These are phyloP conservation scores for Cichorium intybus DNA, from an alignment of 140 eudicot genomes.

Conservation along the genomic window DNA sequence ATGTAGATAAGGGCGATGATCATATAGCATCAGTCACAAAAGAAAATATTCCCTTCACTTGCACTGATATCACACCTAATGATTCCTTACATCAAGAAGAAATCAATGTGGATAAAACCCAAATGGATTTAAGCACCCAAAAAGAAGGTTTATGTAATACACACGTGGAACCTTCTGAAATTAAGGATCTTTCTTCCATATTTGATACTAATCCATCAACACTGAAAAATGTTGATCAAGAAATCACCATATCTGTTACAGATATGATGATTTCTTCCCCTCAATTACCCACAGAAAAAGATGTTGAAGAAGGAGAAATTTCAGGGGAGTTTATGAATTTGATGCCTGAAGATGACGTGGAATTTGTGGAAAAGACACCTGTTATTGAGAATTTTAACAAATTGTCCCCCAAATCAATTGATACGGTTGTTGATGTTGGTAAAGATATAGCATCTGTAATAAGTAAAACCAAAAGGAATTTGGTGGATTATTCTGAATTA, in stretches of 20 bases:
- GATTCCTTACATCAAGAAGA: constrained; percentile 23
- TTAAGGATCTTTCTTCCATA: constrained; percentile 13
- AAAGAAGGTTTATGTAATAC: constrained; percentile 13
- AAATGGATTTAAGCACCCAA: constrained; percentile 19
- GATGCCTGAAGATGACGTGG: constrained; percentile 27
- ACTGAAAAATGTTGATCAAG: no score
- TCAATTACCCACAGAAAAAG: constrained; percentile 30
- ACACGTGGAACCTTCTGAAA: constrained; percentile 19
- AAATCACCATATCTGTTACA: no score
- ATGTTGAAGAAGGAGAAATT: constrained; percentile 65
- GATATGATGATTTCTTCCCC: constrained; percentile 16
- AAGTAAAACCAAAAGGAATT: constrained; percentile 19
- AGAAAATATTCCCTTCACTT: constrained; percentile 1
- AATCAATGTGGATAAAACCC: constrained; percentile 11
- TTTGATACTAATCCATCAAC: no score
- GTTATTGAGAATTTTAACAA: no score
- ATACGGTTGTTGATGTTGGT: constrained; percentile 16
- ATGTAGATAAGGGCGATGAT: constrained; percentile 11
- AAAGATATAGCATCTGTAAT: constrained; percentile 4
- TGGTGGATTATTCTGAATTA: constrained; percentile 35
- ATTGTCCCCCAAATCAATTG: not conserved
- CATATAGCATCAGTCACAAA: not conserved
- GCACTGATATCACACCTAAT: constrained; percentile 7
- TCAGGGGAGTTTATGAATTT: constrained; percentile 34
- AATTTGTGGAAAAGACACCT: constrained; percentile 18